Percentiles rank a stretch among this genome's conserved stretches.
Conservation (phyloP, 2,329 filamentous ascomycete species). For the Xylariaceae sp. region DNA sequence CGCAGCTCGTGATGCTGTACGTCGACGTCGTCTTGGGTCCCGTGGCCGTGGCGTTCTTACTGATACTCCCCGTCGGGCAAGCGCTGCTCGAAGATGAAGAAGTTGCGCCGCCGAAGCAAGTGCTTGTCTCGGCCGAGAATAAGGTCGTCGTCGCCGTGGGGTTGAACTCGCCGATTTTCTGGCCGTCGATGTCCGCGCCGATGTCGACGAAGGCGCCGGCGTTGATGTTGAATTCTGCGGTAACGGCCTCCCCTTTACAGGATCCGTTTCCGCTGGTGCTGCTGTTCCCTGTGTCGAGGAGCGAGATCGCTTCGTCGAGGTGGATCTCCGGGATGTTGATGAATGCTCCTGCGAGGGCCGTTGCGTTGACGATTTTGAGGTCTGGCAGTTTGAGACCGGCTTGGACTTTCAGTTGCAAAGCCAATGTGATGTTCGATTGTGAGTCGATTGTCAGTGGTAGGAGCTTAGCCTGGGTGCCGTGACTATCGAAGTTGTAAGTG, state of each 20-base stretch:
- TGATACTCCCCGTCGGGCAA: conserved; percentile 13
- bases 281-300: conserved; percentile 4
- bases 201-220: conserved; percentile 28
- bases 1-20: conserved; percentile 23
- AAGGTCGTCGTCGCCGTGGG: conserved; percentile 26
- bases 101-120: conserved; percentile 18
- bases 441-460: conserved; percentile 21
- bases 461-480: conserved; percentile 20
- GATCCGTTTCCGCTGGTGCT: conserved; percentile 7
- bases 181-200: conserved; percentile 22
- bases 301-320: conserved; percentile 10
- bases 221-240: conserved; percentile 29
- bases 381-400: conserved; percentile 23
- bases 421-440: conserved; percentile 21
- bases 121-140: conserved; percentile 22
- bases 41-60: conserved; percentile 13
- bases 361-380: conserved; percentile 17
- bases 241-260: conserved; percentile 19
- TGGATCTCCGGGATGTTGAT: conserved; percentile 26
- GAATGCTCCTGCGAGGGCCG: conserved; percentile 24
- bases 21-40: no score
- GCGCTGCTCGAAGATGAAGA: conserved; percentile 1
- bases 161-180: conserved; percentile 21
- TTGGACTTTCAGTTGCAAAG: conserved; percentile 23
- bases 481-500: conserved; percentile 12